Conservation (phyloP, 305 asterid genomes). For the Fraxinus ornus region DNA sequence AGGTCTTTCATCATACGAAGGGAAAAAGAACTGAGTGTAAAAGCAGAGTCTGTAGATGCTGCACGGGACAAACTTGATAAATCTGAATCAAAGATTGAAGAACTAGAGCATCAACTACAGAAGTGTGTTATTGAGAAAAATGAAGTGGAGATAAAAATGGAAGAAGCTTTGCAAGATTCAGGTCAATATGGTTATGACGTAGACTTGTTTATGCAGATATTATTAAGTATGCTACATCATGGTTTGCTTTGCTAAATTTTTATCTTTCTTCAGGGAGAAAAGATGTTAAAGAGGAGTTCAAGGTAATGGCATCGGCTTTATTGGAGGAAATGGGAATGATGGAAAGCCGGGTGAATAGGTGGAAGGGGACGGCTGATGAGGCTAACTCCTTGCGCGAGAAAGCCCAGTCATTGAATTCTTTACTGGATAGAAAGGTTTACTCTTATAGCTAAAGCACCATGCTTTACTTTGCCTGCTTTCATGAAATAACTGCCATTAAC, state of each 20-base stretch:
- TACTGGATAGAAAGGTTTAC: conserved; percentile 61
- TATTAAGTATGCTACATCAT: conserved; percentile 17
- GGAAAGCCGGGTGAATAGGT: conserved; percentile 75
- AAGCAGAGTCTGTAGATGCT: conserved; percentile 68
- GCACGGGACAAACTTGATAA: conserved; percentile 52
- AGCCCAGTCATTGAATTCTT: conserved; percentile 55
- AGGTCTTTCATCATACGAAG: conserved; percentile 67
- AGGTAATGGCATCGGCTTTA: conserved; percentile 87
- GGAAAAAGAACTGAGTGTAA: conserved; percentile 70
- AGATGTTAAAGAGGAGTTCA: conserved; percentile 86
- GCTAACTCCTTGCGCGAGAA: conserved; percentile 71
- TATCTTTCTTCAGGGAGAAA: conserved; percentile 57
- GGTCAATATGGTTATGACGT: conserved; percentile 47
- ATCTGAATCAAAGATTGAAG: conserved; percentile 69
- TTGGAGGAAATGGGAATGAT: conserved; percentile 81
- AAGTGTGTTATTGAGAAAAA: conserved; percentile 64
- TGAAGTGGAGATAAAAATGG: conserved; percentile 80
- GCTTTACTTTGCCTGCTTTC: conserved; percentile 21
- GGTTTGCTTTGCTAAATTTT: conserved; percentile 27
- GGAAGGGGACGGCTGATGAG: conserved; percentile 84
- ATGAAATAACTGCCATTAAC: not conserved
- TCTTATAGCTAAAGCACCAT: conserved; percentile 15
- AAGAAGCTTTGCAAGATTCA: conserved; percentile 87
- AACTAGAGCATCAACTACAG: conserved; percentile 68
- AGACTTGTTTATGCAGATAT: conserved; percentile 6